These are phyloP conservation scores for Eucalyptus regnans DNA, from an alignment of 345 rosid species.

Conservation along the genomic window DNA sequence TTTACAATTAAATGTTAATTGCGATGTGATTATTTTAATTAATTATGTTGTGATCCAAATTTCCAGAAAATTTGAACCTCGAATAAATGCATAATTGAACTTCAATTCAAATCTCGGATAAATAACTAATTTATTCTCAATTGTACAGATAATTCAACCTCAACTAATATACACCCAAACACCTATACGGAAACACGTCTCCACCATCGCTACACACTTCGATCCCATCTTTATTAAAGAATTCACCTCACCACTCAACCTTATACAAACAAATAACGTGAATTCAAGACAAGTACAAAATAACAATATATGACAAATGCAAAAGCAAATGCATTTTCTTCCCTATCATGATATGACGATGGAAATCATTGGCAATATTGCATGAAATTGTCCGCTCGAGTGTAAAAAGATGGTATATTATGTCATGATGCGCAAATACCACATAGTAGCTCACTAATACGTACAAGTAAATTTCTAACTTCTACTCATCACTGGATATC, in stretches of 20 bases:
- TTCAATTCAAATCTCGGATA: fast-evolving
- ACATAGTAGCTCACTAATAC: not conserved
- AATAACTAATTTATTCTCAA: not conserved
- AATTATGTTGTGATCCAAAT: not conserved
- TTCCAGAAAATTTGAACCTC: too few relatives aligned
- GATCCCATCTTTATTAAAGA: not conserved
- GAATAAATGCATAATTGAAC: too few relatives aligned
- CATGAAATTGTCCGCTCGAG: too few relatives aligned
- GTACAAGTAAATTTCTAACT: not conserved
- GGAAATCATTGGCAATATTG: too few relatives aligned
- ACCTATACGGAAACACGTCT: not conserved
- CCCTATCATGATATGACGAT: too few relatives aligned
- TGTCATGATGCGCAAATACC: fast-evolving
- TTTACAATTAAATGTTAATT: too few relatives aligned
- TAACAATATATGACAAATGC: too few relatives aligned
- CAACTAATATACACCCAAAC: not conserved
- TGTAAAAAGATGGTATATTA: too few relatives aligned
- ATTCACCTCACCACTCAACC: too few relatives aligned
- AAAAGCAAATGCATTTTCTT: not conserved
- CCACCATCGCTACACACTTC: not conserved
- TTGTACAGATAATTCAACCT: not conserved
- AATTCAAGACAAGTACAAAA: too few relatives aligned
- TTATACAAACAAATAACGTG: too few relatives aligned
- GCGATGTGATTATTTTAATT: too few relatives aligned
- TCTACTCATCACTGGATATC: fast-evolving